Base-by-base conservation (phyloP, 2,329 filamentous ascomycete species). In the Xylariaceae sp. region DNA sequence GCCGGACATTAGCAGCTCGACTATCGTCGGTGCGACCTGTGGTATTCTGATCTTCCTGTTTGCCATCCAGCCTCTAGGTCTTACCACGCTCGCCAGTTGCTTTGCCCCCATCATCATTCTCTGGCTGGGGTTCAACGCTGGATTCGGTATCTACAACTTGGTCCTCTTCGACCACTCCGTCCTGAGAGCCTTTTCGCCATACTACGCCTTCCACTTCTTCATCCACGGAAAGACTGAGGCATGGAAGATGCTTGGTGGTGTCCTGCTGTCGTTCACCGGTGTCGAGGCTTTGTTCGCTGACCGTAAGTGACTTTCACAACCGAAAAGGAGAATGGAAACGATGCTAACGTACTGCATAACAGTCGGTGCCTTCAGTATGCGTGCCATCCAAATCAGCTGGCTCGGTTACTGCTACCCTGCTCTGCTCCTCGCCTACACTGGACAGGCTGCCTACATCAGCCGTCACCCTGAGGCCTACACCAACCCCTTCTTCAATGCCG, bases 201-300 rank as follows among this genome's bases (percentile, higher is more conserved):
- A 77, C 58, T 86, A 78, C 55, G 84, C 83, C 2, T 80, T 85
- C 53, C 66, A 74, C 3, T 88, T 83, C 65, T 75, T 88, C 40
- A 68, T 80, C 26, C 75, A 80, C 11, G 83, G 86, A 62, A 76
- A 77, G 51, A 74, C 78, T 3, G 73, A 79, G 4, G 85, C 82
- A 0, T 88, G 85, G 85, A 75, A 74, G 55, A 80, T 78, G 55
- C 74, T 89, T 1, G 85, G 84, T n/a, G 87, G 88, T 3, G 80
- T 91, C 26, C 70, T 91, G 2, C 78, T 91, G 7, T 80, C 84
- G 2, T 91, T 91, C 64, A 91, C 88, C 1, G 87, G 85, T 19
- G 85, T 88, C n/a, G 88, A 91, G 67, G 86, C 87, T 1, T 74
- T 91, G 1, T 91, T 90, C 65, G 87, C 88, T 3, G 87, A 91